Evolutionary conservation across 2,329 filamentous ascomycete species (phyloP), one percentile per base, ranked within the genome.

Genomic region (Paecilomyces sp.): DNA sequence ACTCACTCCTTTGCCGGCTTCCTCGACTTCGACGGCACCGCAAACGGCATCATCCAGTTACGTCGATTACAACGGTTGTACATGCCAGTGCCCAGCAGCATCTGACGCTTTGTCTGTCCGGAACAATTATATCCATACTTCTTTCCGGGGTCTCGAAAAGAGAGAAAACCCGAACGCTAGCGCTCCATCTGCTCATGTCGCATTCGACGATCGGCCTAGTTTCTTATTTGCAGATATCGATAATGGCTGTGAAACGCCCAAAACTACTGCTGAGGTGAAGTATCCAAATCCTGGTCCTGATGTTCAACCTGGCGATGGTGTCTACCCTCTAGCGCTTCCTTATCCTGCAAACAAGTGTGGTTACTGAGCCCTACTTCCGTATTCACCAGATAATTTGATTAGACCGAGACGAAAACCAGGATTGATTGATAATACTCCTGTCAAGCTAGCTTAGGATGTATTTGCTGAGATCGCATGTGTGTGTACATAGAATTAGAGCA

Each of bases 261-360:
- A 66, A 31, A 69, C 67, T 6, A 70, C 69, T 11, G 73, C 72
- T 13, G 79, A 81, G 65, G 67, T 81, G 12, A 72, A 75, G 61
- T 79, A 71, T 65, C 76, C 76, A 4, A 63, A 75, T 34, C 76
- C 77, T 1, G 77, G 77, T 2, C 75, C 75, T 50, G 74, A 79
- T 57, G 73, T 80, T 15, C 71, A 78, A 3, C 57, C 66, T 18
- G 78, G 78, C 8, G 77, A 79, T 65, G 77, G 76, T 24, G 73
- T 70, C 57, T 80, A 80, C 64, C 67, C 73, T n/a, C 69, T 81
- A 28, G 70, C 72, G 59, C 62, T 72, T 31, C 77, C 78, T 30
- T 28, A 8, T 25, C 62, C 61, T 22, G 58, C 52, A 25, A 56
- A 58, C 3, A 57, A 56, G 52, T 65, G 63, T 34, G 54, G 33